phyloP scores from a whole-genome alignment of 2,329 filamentous ascomycete genomes.

The Diplodia corticola region DNA sequence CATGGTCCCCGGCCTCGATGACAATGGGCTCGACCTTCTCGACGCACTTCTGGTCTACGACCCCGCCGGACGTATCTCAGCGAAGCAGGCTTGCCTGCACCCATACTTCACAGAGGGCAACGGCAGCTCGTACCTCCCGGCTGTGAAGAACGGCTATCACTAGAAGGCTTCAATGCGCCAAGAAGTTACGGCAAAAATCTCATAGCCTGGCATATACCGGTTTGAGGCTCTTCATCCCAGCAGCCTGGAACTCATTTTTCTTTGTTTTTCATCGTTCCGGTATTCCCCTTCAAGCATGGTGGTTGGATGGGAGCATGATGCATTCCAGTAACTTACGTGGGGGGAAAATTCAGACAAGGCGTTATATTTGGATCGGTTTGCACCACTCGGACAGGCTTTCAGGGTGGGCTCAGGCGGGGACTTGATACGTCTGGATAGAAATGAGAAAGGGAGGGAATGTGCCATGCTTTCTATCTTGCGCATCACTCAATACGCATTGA shows the following conservation, averaged over 20 bases:
- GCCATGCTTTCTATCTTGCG: background rate
- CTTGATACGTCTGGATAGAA: conserved; percentile 17
- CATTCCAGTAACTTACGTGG: conserved; percentile 19
- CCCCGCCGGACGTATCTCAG: conserved; percentile 81
- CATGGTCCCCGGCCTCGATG: conserved; percentile 72
- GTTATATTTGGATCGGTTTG: conserved; percentile 14
- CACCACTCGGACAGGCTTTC: conserved; percentile 5
- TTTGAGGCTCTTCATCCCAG: background rate
- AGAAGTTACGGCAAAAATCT: background rate
- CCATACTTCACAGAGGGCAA: conserved; percentile 70
- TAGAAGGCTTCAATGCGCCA: background rate
- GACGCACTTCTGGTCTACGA: conserved; percentile 80
- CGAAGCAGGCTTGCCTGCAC: conserved; percentile 82
- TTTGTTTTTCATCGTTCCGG: conserved; percentile 13
- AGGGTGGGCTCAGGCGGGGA: conserved; percentile 10
- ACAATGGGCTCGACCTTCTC: conserved; percentile 67
- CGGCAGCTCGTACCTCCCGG: conserved; percentile 36
- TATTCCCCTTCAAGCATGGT: conserved; percentile 21
- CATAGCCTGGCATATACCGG: background rate
- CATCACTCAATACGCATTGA: background rate
- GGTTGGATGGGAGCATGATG: conserved; percentile 11
- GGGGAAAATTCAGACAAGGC: conserved; percentile 16
- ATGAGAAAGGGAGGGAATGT: conserved; percentile 5
- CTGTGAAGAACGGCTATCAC: conserved; percentile 23
- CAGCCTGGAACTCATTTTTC: background rate